Conservation (phyloP, 345 rosid species). For the Gossypium bickii region DNA sequence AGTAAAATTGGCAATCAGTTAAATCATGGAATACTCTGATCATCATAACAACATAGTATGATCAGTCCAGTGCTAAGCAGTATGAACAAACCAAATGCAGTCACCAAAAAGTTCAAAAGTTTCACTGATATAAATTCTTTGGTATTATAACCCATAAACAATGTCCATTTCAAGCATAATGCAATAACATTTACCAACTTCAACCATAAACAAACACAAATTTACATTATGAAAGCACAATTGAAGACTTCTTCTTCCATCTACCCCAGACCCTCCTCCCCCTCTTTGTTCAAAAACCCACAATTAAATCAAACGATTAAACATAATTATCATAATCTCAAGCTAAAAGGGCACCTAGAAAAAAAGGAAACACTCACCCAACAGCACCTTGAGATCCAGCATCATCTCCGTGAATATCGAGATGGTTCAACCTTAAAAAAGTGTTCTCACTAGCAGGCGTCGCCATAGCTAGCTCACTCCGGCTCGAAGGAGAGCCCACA, state of each 20-base stretch:
- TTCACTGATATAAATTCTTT: background rate
- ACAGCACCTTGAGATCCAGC: slow-evolving; percentile 77
- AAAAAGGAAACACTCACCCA: slow-evolving; percentile 37
- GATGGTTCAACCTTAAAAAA: slow-evolving; percentile 56
- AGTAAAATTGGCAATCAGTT: slow-evolving; percentile 14
- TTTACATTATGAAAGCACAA: background rate
- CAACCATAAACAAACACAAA: background rate
- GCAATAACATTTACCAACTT: background rate
- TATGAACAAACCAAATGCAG: background rate
- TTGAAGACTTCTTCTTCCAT: slow-evolving; percentile 1
- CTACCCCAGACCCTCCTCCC: slow-evolving; percentile 15
- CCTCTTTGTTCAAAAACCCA: slow-evolving; percentile 13
- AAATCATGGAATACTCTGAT: background rate
- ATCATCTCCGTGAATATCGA: slow-evolving; percentile 91
- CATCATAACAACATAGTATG: background rate
- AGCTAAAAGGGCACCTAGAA: background rate
- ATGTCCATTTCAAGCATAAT: background rate
- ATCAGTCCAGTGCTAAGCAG: background rate
- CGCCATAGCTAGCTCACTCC: slow-evolving; percentile 58
- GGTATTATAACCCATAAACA: background rate
- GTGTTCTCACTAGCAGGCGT: slow-evolving; percentile 77
- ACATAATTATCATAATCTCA: background rate
- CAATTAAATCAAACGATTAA: slow-evolving; percentile 18
- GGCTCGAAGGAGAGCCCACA: slow-evolving; percentile 89
- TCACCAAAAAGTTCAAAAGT: too few relatives aligned